Conservation (phyloP, 305 asterid species). For the Nicotiana rustica region DNA sequence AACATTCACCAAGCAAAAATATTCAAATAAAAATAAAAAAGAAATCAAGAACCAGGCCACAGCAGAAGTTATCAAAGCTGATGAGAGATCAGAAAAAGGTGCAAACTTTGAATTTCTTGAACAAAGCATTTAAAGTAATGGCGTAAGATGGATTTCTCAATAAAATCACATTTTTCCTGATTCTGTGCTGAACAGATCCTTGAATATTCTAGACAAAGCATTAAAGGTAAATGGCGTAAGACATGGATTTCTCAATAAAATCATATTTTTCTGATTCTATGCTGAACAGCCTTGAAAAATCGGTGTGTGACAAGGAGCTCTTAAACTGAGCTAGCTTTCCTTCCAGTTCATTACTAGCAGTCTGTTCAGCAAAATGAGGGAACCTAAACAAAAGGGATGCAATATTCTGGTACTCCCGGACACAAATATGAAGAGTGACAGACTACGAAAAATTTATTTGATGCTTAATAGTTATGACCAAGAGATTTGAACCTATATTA, state of each 20-base stretch:
- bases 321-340: constrained; percentile 5
- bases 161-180: constrained; percentile 1
- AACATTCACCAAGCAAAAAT: neutral
- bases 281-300: neutral
- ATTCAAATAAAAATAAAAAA: neutral
- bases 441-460: constrained; percentile 2
- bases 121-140: neutral
- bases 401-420: neutral
- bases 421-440: neutral
- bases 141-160: neutral
- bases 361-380: constrained; percentile 28
- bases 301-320: neutral
- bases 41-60: constrained; percentile 16
- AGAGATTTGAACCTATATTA: neutral
- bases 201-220: neutral
- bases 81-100: constrained; percentile 16
- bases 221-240: neutral
- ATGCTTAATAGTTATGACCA: neutral
- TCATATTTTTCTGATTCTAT: neutral
- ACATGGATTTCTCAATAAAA: neutral
- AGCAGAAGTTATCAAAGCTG: neutral
- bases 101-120: neutral
- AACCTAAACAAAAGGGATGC: neutral
- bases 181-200: neutral
- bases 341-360: neutral